phyloP scores from a whole-genome alignment of 495 filamentous ascomycete species.

The Chaetomium tenue region DNA sequence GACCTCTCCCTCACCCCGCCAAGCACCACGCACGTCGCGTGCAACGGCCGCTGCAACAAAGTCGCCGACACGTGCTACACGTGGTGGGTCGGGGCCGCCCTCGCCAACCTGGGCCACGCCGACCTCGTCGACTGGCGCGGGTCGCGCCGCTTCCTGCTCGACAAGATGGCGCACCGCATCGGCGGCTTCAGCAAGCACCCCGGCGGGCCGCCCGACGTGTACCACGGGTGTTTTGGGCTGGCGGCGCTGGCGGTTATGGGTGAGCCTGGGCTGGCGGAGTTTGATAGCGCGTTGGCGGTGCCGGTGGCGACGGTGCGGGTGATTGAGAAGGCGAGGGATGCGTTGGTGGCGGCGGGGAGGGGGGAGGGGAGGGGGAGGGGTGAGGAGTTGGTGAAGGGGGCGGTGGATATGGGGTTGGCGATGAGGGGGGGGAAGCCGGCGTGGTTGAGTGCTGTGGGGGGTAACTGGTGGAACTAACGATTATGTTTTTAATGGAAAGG shows the following conservation, averaged over 20 bases:
- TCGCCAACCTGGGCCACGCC: constrained; percentile 56
- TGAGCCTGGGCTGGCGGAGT: constrained; percentile 54
- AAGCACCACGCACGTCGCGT: constrained; percentile 53
- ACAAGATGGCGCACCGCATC: constrained; percentile 84
- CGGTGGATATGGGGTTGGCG: constrained; percentile 31
- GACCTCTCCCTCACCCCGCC: constrained; percentile 33
- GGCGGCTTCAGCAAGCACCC: constrained; percentile 88
- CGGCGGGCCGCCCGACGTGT: constrained; percentile 80
- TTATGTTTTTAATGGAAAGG: neutral
- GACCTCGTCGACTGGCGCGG: constrained; percentile 58
- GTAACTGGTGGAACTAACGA: neutral
- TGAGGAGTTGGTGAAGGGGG: constrained; percentile 19
- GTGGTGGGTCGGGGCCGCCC: constrained; percentile 79
- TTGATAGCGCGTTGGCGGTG: constrained; percentile 71
- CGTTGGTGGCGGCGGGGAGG: constrained; percentile 30
- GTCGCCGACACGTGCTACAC: constrained; percentile 88
- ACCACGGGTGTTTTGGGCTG: constrained; percentile 87
- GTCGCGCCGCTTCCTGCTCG: constrained; percentile 73
- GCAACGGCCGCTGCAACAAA: constrained; percentile 90
- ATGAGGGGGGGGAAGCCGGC: constrained; percentile 21
- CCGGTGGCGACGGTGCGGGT: constrained; percentile 51
- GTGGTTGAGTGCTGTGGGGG: constrained; percentile 20
- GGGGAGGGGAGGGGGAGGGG: constrained; percentile 19
- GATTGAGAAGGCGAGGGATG: constrained; percentile 41
- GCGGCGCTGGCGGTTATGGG: constrained; percentile 68